Evolutionary conservation across 176 grass and related monocot species (phyloP), one percentile per base, ranked within the genome.

Genomic region (Olyra latifolia): DNA sequence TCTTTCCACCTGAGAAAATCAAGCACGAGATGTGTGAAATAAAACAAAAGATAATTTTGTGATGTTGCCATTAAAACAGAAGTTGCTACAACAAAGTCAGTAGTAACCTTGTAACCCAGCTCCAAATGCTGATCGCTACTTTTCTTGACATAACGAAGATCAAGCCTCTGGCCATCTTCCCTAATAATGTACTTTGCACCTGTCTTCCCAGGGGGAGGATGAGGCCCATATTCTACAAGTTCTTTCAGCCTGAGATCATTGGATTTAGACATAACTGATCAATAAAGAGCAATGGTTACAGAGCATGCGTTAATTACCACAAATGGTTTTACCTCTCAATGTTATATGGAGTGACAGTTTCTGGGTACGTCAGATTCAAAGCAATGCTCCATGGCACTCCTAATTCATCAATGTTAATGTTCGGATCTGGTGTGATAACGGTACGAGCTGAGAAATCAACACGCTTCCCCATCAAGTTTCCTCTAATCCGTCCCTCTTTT

Each of bases 341-440:
- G 79, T 98, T 98, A 80, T 98, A 98, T 60, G 95, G 95, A 35
- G 95, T 98, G 16, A 94, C 95, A 53, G 95, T 98, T 89, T 98
- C 95, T 75, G 92, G 95, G 65, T 98, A 98, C 46, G 92, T 98
- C 77, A 98, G 71, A 66, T 98, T 98, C 82, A 98, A 76, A 74
- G 95, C 95, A 72, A 98, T 98, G 87, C 95, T 98, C 95, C 95
- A 98, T 52, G 92, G 95, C 53, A 98, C 95, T 82, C 92, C 95
- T 44, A 98, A 75, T 73, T 98, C 45, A 87, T 98, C 95, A 85
- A 98, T 98, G 83, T 98, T 98, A 64, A 98, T 98, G 53, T 91
- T 98, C 15, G 92, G 95, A 59, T 98, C 95, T 55, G 92, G 92
- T 12, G 95, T 98, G 32, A 98, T 98, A 29, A 98, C 92, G 4